Evolutionary conservation across 768 basidiomycete genomes (phyloP), one percentile per base, ranked within the genome.

Genomic region (Multifurca ochricompacta): DNA sequence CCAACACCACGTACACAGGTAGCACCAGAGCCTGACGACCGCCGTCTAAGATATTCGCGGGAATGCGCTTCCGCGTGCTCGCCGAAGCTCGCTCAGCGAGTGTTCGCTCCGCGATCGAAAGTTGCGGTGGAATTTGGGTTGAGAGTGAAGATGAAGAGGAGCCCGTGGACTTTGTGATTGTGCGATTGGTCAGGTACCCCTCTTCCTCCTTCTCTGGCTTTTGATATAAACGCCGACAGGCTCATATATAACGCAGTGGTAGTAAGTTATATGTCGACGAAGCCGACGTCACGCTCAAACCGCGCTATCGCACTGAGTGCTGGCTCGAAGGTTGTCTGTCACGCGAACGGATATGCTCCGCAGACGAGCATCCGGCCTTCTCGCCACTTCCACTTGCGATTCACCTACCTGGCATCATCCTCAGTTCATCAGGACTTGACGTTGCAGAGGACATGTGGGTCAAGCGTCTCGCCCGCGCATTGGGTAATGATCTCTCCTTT

Each of bases 301-400:
- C 60, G 3, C 83, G 81, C 60, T 90, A 82, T 63, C 79, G 92
- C 40, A 95, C 93, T 0, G 93, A 96, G 67, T 94, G 90, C 65
- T 97, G 93, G 93, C 73, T 97, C 1, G 93, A 97, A 67, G 79
- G 79, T 40, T 95, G 89, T 62, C 77, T 91, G 13, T 84, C 79
- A 50, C 81, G 84, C 53, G 85, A 88, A 41, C 75, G 78, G n/a
- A 69, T 95, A 47, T 84, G 86, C 63, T 66, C 70, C 16, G 72
- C 79, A 0, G 78, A 82, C 1, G 85, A 86, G 39, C 82, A 91
- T 58, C 65, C 88, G 11, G 78, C 82, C 0, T 91, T 89, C 62
- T 68, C 68, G 3, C 92, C 92, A 1, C 71, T 96, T 14, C 69
- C 62, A 3, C 74, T 84, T 3, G 48, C 69, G 4, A 71, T 73